Percentiles rank a stretch among this genome's conserved stretches.
These are phyloP conservation scores for Rhododendron kiyosumense DNA, from an alignment of 148 eudicot species.

Conservation along the genomic window DNA sequence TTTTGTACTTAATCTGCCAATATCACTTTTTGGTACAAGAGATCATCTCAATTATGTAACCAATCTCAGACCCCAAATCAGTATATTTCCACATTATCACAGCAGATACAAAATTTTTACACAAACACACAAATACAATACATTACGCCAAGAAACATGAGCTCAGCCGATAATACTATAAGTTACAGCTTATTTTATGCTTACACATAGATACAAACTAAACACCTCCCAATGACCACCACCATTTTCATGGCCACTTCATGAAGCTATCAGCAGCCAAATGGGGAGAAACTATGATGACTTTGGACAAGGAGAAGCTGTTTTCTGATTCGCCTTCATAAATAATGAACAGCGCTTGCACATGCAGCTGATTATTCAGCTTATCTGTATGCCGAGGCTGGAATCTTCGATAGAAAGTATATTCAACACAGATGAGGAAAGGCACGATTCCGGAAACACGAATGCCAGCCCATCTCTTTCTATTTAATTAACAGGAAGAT, in stretches of 20 bases:
- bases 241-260: neutral
- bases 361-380: conserved; percentile 9
- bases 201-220: conserved; percentile 5
- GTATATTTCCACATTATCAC: neutral
- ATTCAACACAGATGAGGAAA: conserved; percentile 10
- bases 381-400: conserved; percentile 3
- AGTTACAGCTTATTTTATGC: neutral
- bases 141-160: neutral
- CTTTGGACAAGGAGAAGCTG: conserved; percentile 13
- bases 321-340: neutral
- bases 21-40: no score
- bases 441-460: conserved; percentile 14
- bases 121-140: neutral
- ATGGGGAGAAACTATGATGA: neutral
- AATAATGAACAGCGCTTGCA: conserved; percentile 3
- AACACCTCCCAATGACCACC: neutral
- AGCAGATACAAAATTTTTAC: neutral
- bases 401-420: conserved; percentile 8
- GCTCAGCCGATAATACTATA: neutral
- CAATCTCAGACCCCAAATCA: neutral
- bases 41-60: neutral
- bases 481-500: neutral
- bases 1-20: no score
- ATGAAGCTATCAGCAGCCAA: neutral
- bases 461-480: conserved; percentile 16